These are phyloP conservation scores for Diplocarpon mali DNA, from an alignment of 2,329 filamentous ascomycete species.

Conservation along the genomic window DNA sequence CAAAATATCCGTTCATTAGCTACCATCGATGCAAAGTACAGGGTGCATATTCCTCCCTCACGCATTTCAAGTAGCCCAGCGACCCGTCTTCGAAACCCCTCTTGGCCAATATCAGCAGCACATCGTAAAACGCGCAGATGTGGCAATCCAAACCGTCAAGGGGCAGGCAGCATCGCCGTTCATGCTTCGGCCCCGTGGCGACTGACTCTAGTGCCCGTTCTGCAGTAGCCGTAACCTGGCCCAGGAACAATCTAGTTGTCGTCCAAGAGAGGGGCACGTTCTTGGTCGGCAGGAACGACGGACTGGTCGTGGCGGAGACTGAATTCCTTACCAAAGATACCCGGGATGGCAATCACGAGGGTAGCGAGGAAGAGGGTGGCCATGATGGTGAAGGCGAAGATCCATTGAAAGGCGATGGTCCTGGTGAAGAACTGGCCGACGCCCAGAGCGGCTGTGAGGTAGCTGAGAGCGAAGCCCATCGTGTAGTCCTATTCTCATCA, in stretches of 20 bases:
- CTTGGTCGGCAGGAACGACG: slow-evolving; percentile 35
- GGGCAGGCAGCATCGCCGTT: too few relatives aligned
- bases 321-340: slow-evolving; percentile 47
- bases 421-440: slow-evolving; percentile 66
- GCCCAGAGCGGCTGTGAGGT: slow-evolving; percentile 63
- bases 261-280: slow-evolving; percentile 50
- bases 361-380: slow-evolving; percentile 60
- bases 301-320: slow-evolving; percentile 35
- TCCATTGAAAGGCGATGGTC: slow-evolving; percentile 76
- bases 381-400: slow-evolving; percentile 82
- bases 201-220: too few relatives aligned
- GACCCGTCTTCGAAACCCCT: too few relatives aligned
- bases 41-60: too few relatives aligned
- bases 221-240: background rate
- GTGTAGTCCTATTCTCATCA: slow-evolving; percentile 47
- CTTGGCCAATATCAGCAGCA: too few relatives aligned
- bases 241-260: slow-evolving; percentile 28
- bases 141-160: too few relatives aligned
- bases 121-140: too few relatives aligned
- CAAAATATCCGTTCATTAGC: too few relatives aligned
- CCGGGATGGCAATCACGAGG: slow-evolving; percentile 51
- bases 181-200: too few relatives aligned
- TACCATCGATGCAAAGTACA: too few relatives aligned
- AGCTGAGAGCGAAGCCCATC: slow-evolving; percentile 68
- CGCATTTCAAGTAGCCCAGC: too few relatives aligned